Percentiles rank a stretch among this genome's conserved stretches.
These are phyloP conservation scores for Rhododendron ovatum DNA, from an alignment of 148 eudicot genomes.

Conservation along the genomic window DNA sequence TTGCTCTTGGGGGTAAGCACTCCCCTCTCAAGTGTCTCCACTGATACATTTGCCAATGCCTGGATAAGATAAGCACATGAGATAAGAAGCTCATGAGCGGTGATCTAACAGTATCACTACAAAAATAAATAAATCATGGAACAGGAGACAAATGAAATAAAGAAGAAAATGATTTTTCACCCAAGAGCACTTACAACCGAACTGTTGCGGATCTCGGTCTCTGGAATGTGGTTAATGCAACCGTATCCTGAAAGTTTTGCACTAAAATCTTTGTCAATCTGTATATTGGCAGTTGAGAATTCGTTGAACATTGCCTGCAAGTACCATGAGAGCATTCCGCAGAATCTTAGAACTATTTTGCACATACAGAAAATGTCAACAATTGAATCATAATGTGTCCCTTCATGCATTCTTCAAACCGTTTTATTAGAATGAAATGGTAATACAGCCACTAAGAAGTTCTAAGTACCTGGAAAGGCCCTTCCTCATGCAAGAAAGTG, in stretches of 20 bases:
- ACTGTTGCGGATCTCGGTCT: slow-evolving; percentile 45
- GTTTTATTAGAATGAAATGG: background rate
- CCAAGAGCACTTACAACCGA: slow-evolving; percentile 52
- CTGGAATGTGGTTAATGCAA: slow-evolving; percentile 69
- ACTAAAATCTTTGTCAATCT: slow-evolving; percentile 89
- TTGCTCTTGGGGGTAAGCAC: slow-evolving; percentile 89
- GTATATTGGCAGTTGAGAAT: slow-evolving; percentile 89
- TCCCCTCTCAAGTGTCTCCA: slow-evolving; percentile 78
- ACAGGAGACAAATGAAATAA: background rate
- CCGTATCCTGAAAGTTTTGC: slow-evolving; percentile 98
- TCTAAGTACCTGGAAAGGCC: slow-evolving; percentile 83
- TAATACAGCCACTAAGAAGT: background rate
- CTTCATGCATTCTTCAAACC: background rate
- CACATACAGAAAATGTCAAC: background rate
- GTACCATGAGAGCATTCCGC: background rate
- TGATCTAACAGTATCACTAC: background rate
- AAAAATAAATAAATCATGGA: background rate
- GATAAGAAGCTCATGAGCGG: background rate
- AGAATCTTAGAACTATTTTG: background rate
- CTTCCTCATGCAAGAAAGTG: slow-evolving; percentile 90
- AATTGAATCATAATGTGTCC: background rate
- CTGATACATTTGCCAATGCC: slow-evolving; percentile 74
- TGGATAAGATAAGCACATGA: slow-evolving; percentile 25
- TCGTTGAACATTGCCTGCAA: slow-evolving; percentile 91
- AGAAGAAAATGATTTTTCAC: background rate